phyloP scores from a whole-genome alignment of 2,329 filamentous ascomycete species.

The Colletotrichum sp. region DNA sequence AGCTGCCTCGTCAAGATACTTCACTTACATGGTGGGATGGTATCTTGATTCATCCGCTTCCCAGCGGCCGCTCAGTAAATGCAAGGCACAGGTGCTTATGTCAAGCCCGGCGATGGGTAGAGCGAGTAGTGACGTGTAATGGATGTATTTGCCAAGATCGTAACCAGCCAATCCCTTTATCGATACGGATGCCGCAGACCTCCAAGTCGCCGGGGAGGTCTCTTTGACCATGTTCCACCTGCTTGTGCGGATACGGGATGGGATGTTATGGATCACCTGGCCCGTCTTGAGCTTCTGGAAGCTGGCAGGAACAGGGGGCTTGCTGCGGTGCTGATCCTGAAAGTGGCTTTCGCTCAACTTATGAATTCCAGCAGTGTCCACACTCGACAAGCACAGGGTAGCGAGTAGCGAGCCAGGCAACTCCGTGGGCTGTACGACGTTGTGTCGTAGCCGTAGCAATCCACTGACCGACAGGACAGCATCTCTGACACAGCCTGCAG shows the following conservation, averaged over 20 bases:
- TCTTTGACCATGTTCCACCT: neutral
- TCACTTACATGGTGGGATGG: neutral
- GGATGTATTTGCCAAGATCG: neutral
- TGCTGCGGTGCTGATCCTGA: neutral
- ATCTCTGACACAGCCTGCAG: neutral
- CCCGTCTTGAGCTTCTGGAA: conserved; percentile 17
- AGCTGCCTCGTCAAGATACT: neutral
- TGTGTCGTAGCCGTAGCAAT: neutral
- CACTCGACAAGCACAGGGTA: neutral
- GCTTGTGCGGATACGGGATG: neutral
- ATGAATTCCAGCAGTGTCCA: neutral
- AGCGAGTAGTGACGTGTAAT: conserved; percentile 7
- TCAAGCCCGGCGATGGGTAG: neutral
- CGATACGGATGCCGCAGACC: neutral
- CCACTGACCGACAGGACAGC: neutral
- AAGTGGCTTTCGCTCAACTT: neutral
- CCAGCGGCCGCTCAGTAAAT: neutral
- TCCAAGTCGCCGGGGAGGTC: neutral
- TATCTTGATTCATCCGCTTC: neutral
- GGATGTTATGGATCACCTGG: neutral
- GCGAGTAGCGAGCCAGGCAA: neutral
- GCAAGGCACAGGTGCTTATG: neutral
- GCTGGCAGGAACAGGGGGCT: conserved; percentile 4
- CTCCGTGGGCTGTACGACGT: neutral
- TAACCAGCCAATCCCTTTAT: neutral